Evolutionary conservation across 192 early-diverging fungal species (phyloP).

Genomic region (Podochytrium sp.): DNA sequence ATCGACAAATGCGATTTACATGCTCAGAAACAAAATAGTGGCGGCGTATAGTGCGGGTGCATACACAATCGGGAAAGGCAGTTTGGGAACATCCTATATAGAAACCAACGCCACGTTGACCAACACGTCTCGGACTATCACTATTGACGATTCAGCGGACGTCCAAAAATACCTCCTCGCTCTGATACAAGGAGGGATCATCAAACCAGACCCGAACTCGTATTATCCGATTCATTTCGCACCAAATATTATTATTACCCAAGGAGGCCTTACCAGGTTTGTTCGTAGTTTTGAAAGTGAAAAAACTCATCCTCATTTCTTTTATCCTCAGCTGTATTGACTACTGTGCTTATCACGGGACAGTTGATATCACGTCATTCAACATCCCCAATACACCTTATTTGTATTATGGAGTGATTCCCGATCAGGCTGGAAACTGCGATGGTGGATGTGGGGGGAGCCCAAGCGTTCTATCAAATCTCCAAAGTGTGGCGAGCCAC

Average conservation of each 20-base stretch:
- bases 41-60: not conserved
- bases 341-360: conserved; percentile 12
- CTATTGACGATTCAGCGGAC: not conserved
- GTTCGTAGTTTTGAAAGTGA: too few relatives aligned
- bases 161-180: not conserved
- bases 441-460: conserved; percentile 19
- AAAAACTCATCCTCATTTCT: too few relatives aligned
- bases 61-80: not conserved
- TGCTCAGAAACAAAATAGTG: not conserved
- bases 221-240: conserved; percentile 27
- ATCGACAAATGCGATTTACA: not conserved
- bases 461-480: conserved; percentile 28
- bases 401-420: conserved; percentile 39
- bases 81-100: not conserved
- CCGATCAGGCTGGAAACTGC: conserved; percentile 38
- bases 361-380: conserved; percentile 13
- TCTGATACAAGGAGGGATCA: conserved; percentile 4
- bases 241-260: not conserved
- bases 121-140: too few relatives aligned
- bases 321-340: too few relatives aligned
- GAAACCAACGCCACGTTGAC: not conserved
- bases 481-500: conserved; percentile 40
- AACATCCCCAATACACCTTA: conserved; percentile 6
- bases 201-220: conserved; percentile 12
- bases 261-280: too few relatives aligned